Conservation (phyloP, 2,329 filamentous ascomycete genomes). For the Scedosporium dehoogii region DNA sequence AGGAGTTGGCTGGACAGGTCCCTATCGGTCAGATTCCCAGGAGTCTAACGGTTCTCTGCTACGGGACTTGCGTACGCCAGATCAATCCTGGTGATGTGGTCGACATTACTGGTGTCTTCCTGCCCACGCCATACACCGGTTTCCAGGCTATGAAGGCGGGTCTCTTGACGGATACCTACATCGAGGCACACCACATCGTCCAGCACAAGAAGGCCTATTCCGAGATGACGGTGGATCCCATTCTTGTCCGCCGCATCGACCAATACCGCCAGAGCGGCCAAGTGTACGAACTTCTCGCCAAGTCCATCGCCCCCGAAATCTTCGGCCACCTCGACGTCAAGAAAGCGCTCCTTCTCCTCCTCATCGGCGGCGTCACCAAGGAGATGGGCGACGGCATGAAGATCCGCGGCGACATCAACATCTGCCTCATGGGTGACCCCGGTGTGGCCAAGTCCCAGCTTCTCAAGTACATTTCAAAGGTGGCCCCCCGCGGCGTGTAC, state of each 20-base stretch:
- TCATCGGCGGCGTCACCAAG: conserved; percentile 94
- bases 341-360: conserved; percentile 87
- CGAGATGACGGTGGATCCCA: conserved; percentile 74
- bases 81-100: conserved; percentile 92
- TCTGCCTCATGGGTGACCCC: conserved; percentile 97
- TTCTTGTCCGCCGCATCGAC: conserved; percentile 73
- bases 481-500: conserved; percentile 84
- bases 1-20: conserved; percentile 98
- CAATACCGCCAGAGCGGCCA: conserved; percentile 77
- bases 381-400: conserved; percentile 97
- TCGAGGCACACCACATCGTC: conserved; percentile 85
- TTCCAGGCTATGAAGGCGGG: conserved; percentile 96
- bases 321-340: conserved; percentile 96
- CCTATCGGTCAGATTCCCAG: conserved; percentile 95
- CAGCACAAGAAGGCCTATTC: conserved; percentile 99
- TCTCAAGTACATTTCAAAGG: conserved; percentile 96
- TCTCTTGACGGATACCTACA: conserved; percentile 91
- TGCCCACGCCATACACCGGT: conserved; percentile 96
- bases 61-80: conserved; percentile 74
- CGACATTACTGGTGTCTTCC: conserved; percentile 88
- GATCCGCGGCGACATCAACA: conserved; percentile 97
- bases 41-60: conserved; percentile 79
- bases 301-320: conserved; percentile 95
- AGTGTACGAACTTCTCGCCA: conserved; percentile 89
- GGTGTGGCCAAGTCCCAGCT: conserved; percentile 99